phyloP scores from a whole-genome alignment of 1,139 yeast genomes.

The Pichia norvegensis region DNA sequence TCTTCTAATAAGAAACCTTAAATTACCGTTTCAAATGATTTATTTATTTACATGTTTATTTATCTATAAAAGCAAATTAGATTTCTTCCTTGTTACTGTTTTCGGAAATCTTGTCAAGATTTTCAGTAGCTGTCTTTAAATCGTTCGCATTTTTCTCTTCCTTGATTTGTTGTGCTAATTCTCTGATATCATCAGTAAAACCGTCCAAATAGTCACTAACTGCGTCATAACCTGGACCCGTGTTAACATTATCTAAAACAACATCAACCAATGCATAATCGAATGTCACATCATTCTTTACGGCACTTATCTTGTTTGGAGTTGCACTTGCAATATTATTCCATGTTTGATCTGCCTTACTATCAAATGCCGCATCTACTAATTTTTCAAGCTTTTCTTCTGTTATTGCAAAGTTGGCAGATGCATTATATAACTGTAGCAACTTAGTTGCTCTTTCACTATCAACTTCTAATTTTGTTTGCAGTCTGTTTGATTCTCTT shows the following conservation, averaged over 20 bases:
- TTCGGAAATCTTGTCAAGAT: constrained; percentile 16
- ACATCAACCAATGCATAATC: constrained; percentile 31
- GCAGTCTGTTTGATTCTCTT: constrained; percentile 44
- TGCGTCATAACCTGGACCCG: constrained; percentile 32
- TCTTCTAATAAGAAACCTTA: neutral
- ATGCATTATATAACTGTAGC: constrained; percentile 64
- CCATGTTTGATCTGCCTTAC: constrained; percentile 16
- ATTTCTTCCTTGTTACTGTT: neutral
- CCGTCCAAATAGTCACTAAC: constrained; percentile 33
- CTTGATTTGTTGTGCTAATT: constrained; percentile 24
- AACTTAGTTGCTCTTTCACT: constrained; percentile 47
- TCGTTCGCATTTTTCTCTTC: constrained; percentile 24
- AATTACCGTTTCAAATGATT: neutral
- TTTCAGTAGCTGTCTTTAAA: constrained; percentile 20
- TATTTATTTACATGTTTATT: neutral
- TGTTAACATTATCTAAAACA: constrained; percentile 24
- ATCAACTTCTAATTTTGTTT: constrained; percentile 36
- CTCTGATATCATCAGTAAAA: constrained; percentile 19
- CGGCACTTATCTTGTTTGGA: constrained; percentile 17
- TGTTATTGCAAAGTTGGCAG: constrained; percentile 57
- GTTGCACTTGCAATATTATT: constrained; percentile 13
- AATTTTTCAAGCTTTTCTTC: constrained; percentile 54
- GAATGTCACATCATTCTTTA: constrained; percentile 24
- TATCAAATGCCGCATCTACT: constrained; percentile 46
- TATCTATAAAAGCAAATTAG: neutral